These are phyloP conservation scores for Cokeromyces recurvatus DNA, from an alignment of 371 early-diverging fungal genomes.

Conservation along the genomic window DNA sequence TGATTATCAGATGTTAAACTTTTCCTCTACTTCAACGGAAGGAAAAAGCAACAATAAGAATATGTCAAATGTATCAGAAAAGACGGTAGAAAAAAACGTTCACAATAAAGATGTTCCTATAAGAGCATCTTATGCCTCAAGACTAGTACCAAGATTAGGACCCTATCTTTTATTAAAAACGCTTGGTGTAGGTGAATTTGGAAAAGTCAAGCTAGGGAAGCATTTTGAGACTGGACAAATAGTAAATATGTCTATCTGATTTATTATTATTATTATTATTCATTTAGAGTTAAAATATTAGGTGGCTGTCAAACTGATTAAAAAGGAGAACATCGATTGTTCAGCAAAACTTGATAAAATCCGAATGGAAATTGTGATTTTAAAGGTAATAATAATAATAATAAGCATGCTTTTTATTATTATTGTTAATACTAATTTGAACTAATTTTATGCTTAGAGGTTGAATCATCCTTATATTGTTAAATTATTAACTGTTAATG, in stretches of 20 bases:
- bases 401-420: too few relatives aligned
- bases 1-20: too few relatives aligned
- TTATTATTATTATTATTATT: not conserved
- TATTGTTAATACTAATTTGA: constrained; percentile 1
- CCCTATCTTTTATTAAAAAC: constrained; percentile 92
- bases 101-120: too few relatives aligned
- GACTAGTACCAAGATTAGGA: constrained; percentile 65
- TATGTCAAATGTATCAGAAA: too few relatives aligned
- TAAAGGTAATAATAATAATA: constrained; percentile 55
- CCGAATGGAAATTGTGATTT: constrained; percentile 74
- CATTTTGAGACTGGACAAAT: constrained; percentile 88
- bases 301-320: constrained; percentile 81
- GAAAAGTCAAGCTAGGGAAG: constrained; percentile 95
- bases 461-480: constrained; percentile 92
- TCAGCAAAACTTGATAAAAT: constrained; percentile 71
- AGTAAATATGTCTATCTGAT: constrained; percentile 45
- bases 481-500: constrained; percentile 90
- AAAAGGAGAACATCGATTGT: constrained; percentile 73
- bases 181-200: constrained; percentile 98
- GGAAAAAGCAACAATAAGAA: too few relatives aligned
- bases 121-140: too few relatives aligned
- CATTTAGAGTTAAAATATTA: constrained; percentile 9
- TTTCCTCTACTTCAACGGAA: too few relatives aligned
- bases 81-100: too few relatives aligned
- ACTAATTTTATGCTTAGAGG: constrained; percentile 44